A percentile compares a stretch with the other conserved stretches of the same genome.
These are phyloP conservation scores for Fibroporia radiculosa DNA, from an alignment of 768 basidiomycete genomes.

Conservation along the genomic window DNA sequence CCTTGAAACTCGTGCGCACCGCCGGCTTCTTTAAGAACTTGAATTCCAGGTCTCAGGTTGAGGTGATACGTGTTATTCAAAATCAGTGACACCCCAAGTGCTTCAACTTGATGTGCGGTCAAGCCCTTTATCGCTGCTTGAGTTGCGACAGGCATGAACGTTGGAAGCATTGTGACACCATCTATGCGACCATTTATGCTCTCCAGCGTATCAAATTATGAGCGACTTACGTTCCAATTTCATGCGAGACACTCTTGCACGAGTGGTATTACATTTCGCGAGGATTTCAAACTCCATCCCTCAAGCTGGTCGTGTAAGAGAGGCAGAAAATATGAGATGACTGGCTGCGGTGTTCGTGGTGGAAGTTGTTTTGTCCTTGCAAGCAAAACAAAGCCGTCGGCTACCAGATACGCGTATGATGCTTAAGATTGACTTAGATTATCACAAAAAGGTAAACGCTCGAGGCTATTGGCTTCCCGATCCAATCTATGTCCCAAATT, in stretches of 20 bases:
- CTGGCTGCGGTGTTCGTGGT: too few relatives aligned
- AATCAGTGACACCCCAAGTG: conserved; percentile 74
- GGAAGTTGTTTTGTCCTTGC: too few relatives aligned
- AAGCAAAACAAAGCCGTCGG: too few relatives aligned
- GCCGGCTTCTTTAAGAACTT: conserved; percentile 65
- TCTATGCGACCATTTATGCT: conserved; percentile 33
- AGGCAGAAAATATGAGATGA: neutral
- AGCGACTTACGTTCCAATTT: conserved; percentile 60
- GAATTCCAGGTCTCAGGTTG: conserved; percentile 75
- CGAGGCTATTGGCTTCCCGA: conserved; percentile 16
- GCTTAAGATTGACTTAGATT: neutral
- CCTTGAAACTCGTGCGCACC: conserved; percentile 90
- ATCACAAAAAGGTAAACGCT: neutral
- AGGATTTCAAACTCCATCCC: conserved; percentile 77
- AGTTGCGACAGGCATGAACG: conserved; percentile 92
- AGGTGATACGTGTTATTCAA: conserved; percentile 90
- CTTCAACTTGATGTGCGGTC: conserved; percentile 78
- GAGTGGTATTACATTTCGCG: conserved; percentile 74
- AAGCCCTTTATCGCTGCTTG: conserved; percentile 89
- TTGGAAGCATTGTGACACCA: conserved; percentile 75
- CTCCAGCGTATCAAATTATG: neutral
- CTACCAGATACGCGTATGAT: too few relatives aligned
- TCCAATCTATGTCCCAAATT: conserved; percentile 6
- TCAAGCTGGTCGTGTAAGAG: neutral
- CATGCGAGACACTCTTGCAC: conserved; percentile 82